A percentile compares a stretch with the other conserved stretches of the same genome.
Conservation (phyloP, 139 green algal species). For the Chlamydomonas incerta region DNA sequence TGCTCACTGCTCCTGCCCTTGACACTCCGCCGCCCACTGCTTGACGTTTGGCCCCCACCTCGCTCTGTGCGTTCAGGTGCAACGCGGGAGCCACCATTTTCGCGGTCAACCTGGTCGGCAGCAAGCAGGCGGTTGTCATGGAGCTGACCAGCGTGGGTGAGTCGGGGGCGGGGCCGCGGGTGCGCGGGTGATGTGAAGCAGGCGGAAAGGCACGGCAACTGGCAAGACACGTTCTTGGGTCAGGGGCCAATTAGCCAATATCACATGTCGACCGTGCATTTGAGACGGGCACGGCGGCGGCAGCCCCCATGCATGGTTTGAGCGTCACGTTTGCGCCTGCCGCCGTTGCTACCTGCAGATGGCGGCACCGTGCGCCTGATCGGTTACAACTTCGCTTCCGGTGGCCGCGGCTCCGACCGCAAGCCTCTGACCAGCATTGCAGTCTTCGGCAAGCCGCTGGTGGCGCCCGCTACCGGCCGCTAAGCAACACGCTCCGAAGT, state of each 20-base stretch:
- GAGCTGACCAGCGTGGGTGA: background rate
- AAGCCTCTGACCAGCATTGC: slow-evolving; percentile 3
- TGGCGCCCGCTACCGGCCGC: background rate
- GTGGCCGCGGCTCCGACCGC: slow-evolving; percentile 15
- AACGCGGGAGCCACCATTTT: background rate
- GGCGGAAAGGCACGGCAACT: too few species aligned
- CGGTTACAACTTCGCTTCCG: background rate
- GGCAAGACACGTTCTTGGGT: too few species aligned
- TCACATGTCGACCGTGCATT: background rate
- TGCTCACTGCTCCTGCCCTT: too few species aligned
- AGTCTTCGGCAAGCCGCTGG: background rate
- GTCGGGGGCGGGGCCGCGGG: too few species aligned
- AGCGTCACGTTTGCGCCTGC: too few species aligned
- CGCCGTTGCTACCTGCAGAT: background rate
- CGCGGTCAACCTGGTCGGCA: background rate
- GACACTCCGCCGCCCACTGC: too few species aligned
- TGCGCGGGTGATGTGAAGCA: too few species aligned
- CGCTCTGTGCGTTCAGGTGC: too few species aligned
- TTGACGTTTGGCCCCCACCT: too few species aligned
- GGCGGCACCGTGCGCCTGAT: background rate
- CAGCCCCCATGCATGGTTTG: background rate
- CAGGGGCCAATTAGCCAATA: too few species aligned
- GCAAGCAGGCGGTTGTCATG: background rate
- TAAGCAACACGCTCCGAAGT: too few species aligned
- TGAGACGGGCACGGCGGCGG: too few species aligned